Conservation (phyloP, 139 green algal genomes). For the Yamagishiella unicocca region DNA sequence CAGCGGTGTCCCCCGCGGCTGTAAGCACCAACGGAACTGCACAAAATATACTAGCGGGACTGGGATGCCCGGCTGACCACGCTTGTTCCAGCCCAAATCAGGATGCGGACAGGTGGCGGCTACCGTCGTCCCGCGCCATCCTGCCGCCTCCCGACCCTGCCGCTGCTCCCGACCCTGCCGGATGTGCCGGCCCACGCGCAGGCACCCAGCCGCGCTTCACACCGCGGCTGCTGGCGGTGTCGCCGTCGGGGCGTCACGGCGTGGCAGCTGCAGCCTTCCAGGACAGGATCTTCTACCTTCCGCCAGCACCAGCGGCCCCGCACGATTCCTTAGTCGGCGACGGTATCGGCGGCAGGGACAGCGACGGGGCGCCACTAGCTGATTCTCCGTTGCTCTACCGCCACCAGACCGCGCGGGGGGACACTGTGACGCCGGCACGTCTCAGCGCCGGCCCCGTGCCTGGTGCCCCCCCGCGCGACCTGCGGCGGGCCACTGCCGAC, state of each 20-base stretch:
- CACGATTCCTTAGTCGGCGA: not conserved
- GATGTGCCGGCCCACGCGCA: not conserved
- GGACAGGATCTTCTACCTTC: slow-evolving; percentile 31
- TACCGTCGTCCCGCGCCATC: no score
- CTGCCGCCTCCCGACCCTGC: no score
- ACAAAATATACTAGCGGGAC: no score
- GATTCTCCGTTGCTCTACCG: not conserved
- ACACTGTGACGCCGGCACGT: not conserved
- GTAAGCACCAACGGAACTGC: no score
- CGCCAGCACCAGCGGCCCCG: not conserved
- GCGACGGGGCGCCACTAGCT: no score
- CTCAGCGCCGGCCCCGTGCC: slow-evolving; percentile 15
- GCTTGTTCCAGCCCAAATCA: no score
- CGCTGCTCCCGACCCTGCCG: no score
- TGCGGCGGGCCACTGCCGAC: not conserved
- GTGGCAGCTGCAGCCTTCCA: slow-evolving; percentile 16
- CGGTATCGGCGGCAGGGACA: no score
- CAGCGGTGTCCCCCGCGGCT: no score
- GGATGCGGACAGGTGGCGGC: no score
- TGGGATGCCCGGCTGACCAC: no score
- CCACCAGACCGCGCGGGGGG: not conserved
- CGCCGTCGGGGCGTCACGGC: not conserved
- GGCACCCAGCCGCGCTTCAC: slow-evolving; percentile 27
- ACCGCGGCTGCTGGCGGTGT: slow-evolving; percentile 31
- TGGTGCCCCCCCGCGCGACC: not conserved